phyloP scores from a whole-genome alignment of 139 green algal species.

The Marvania coccoides region DNA sequence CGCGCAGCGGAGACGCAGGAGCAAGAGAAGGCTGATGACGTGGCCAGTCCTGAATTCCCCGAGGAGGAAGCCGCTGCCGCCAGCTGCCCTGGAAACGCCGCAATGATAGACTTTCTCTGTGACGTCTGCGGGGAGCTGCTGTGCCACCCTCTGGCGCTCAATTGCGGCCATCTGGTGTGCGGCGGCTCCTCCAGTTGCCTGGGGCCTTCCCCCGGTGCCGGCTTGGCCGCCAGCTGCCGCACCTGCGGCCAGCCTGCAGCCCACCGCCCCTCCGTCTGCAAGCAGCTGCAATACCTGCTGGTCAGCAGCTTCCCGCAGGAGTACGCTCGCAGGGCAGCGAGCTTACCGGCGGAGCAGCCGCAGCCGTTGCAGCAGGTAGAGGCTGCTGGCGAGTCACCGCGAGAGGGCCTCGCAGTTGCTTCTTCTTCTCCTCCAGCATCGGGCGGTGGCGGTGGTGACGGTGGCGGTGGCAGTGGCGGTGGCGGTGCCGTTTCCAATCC shows the following conservation, averaged over 20 bases:
- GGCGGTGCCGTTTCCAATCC: neutral
- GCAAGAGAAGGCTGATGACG: conserved; percentile 16
- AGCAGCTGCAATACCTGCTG: conserved; percentile 28
- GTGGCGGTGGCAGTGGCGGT: neutral
- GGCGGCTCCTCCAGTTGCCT: neutral
- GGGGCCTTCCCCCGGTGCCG: too few relatives aligned
- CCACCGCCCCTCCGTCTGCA: conserved; percentile 6
- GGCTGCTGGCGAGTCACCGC: neutral
- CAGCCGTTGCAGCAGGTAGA: neutral
- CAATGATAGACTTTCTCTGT: conserved; percentile 16
- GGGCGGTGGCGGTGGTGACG: neutral
- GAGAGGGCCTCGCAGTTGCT: neutral
- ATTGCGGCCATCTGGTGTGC: conserved; percentile 33
- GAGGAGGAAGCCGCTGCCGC: neutral
- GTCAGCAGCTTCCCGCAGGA: conserved; percentile 12
- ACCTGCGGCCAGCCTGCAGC: conserved; percentile 6
- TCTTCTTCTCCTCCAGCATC: neutral
- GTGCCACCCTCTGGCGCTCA: conserved; percentile 27
- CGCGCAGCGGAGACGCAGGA: conserved; percentile 18
- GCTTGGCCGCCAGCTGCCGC: too few relatives aligned
- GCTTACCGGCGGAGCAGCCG: neutral
- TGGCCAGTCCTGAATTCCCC: conserved; percentile 7
- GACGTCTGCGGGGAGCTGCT: conserved; percentile 20
- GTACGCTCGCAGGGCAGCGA: neutral
- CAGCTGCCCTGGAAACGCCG: neutral